Evolutionary conservation across 139 green algal species (phyloP).

Genomic region (Chlamydomonas urium): DNA sequence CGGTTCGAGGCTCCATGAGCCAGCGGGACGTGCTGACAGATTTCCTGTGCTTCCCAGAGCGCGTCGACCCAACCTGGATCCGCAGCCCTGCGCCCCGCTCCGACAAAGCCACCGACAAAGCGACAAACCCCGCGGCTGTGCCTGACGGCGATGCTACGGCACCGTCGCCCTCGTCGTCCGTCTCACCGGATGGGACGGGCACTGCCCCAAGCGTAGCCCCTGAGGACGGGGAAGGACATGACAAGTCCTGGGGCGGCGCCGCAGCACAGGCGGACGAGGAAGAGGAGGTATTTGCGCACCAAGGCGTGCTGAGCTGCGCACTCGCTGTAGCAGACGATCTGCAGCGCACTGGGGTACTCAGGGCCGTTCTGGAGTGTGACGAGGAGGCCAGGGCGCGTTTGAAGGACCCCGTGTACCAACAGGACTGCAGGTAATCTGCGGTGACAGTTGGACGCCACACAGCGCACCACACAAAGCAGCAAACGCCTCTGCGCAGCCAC

Average conservation of each 20-base stretch:
- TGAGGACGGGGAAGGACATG: no score
- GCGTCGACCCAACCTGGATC: no score
- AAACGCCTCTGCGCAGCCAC: no score
- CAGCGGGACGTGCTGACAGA: conserved; percentile 2
- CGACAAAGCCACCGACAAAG: no score
- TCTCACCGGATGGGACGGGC: no score
- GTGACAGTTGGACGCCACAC: background rate
- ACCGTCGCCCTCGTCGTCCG: background rate
- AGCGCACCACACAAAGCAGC: background rate
- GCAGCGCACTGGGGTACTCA: background rate
- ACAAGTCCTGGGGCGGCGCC: no score
- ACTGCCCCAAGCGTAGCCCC: no score
- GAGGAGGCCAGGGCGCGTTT: background rate
- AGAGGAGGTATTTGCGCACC: background rate
- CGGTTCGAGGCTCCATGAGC: conserved; percentile 9
- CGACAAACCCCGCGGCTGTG: background rate
- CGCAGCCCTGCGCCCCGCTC: no score
- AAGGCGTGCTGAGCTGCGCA: conserved; percentile 3
- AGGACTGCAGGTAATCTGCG: conserved; percentile 17
- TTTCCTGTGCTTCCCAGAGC: conserved; percentile 8
- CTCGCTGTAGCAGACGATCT: background rate
- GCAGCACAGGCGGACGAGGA: background rate
- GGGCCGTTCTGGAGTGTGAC: background rate
- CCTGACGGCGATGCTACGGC: background rate
- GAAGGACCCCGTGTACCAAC: background rate